Conservation (phyloP, 1,284 basidiomycete species). For the Malassezia vespertilionis region DNA sequence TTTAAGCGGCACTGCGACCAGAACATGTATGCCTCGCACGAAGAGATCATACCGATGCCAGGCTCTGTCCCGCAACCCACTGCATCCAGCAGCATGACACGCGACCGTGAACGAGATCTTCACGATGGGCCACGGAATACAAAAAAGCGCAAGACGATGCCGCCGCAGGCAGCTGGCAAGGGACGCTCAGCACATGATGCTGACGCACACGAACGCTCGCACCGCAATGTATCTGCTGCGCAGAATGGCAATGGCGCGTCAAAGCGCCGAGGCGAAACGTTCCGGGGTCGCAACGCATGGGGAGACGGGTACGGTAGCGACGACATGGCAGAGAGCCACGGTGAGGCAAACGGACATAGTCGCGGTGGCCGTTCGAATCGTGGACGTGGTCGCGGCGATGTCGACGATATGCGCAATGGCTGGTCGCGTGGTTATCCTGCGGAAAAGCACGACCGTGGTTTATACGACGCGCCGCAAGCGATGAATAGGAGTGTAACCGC, state of each 20-base stretch:
- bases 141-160: constrained; percentile 29
- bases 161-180: neutral
- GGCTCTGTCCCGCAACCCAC: neutral
- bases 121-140: constrained; percentile 4
- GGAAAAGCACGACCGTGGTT: neutral
- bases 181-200: neutral
- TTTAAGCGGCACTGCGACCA: constrained; percentile 4
- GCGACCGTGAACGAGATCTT: constrained; percentile 4
- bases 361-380: neutral
- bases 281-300: neutral
- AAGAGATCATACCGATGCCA: constrained; percentile 1
- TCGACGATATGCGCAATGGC: neutral
- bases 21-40: neutral
- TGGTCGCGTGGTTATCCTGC: neutral
- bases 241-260: neutral
- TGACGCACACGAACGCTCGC: constrained; percentile 3
- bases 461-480: neutral
- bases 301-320: neutral
- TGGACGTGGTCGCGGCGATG: neutral
- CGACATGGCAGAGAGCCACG: neutral
- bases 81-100: neutral
- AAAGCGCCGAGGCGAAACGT: neutral
- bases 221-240: neutral
- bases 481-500: neutral
- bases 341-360: neutral